Conservation (phyloP, 371 early-diverging fungal species). For the Mucor indicus region DNA sequence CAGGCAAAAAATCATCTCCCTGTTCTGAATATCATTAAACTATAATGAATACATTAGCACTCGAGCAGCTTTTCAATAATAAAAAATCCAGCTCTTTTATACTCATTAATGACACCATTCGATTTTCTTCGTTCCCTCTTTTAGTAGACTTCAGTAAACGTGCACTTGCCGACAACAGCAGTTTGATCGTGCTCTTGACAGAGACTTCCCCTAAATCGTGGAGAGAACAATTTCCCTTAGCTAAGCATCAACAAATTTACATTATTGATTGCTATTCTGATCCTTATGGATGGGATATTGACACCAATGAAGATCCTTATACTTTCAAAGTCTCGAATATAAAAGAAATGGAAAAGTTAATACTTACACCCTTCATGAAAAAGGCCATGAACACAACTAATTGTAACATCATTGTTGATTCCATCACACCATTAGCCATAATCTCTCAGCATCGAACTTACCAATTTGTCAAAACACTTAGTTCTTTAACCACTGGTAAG, state of each 20-base stretch:
- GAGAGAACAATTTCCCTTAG: slow-evolving; percentile 3
- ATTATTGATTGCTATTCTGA: slow-evolving; percentile 38
- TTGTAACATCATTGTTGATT: slow-evolving; percentile 35
- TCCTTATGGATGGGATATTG: slow-evolving; percentile 35
- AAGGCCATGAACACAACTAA: slow-evolving; percentile 6
- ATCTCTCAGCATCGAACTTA: slow-evolving; percentile 34
- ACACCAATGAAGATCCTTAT: neutral
- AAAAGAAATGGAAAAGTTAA: slow-evolving; percentile 22
- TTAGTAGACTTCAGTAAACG: slow-evolving; percentile 24
- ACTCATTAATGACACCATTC: slow-evolving; percentile 30
- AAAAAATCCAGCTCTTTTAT: slow-evolving; percentile 31
- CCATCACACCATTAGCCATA: slow-evolving; percentile 25
- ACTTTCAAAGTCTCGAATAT: neutral
- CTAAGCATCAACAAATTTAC: slow-evolving; percentile 1
- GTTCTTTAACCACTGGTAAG: slow-evolving; percentile 38
- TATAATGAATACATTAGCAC: slow-evolving; percentile 20
- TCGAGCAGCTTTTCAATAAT: slow-evolving; percentile 38
- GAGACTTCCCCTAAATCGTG: slow-evolving; percentile 38
- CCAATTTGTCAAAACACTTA: slow-evolving; percentile 34
- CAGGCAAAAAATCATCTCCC: too few species aligned
- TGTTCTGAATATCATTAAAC: too few species aligned
- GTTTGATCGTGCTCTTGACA: slow-evolving; percentile 29
- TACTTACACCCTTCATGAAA: slow-evolving; percentile 21
- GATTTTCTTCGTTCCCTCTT: slow-evolving; percentile 23
- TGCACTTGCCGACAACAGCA: slow-evolving; percentile 21